Evolutionary conservation across 192 early-diverging fungal species (phyloP).

Genomic region (Coemansia sp.): DNA sequence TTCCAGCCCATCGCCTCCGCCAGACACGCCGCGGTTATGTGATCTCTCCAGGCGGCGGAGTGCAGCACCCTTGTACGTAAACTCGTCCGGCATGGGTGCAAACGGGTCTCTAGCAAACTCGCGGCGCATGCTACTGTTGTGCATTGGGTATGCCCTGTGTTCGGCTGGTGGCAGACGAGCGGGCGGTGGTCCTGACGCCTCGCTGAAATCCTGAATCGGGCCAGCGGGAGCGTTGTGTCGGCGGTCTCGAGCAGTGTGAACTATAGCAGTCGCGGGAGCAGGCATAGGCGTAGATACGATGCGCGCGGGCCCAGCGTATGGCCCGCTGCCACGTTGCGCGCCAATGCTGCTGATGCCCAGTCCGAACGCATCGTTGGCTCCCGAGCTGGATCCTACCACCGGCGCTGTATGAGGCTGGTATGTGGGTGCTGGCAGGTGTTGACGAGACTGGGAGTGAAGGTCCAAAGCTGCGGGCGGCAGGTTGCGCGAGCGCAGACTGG

Average conservation of each 20-base stretch:
- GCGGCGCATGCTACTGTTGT: conserved; percentile 14
- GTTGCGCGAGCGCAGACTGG: conserved; percentile 28
- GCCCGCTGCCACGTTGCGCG: background rate
- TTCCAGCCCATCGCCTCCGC: background rate
- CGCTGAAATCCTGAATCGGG: background rate
- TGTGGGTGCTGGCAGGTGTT: background rate
- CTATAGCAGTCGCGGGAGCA: conserved; percentile 6
- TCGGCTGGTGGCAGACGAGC: background rate
- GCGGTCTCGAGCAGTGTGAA: background rate
- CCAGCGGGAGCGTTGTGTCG: background rate
- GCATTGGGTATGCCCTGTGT: background rate
- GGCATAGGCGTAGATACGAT: conserved; percentile 32
- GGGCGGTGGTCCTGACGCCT: background rate
- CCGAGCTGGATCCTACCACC: background rate
- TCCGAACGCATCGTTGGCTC: conserved; percentile 11
- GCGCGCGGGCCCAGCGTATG: conserved; percentile 5
- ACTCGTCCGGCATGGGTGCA: conserved; percentile 21
- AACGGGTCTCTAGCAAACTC: conserved; percentile 25
- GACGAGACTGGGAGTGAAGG: conserved; percentile 4
- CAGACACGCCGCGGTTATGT: conserved; percentile 8
- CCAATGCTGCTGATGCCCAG: conserved; percentile 21
- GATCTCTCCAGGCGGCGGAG: conserved; percentile 41
- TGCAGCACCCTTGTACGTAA: conserved; percentile 45
- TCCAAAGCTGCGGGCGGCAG: conserved; percentile 19
- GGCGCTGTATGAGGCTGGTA: conserved; percentile 31